These are phyloP conservation scores for Quercus parvula DNA, from an alignment of 306 rosid species.

Conservation along the genomic window DNA sequence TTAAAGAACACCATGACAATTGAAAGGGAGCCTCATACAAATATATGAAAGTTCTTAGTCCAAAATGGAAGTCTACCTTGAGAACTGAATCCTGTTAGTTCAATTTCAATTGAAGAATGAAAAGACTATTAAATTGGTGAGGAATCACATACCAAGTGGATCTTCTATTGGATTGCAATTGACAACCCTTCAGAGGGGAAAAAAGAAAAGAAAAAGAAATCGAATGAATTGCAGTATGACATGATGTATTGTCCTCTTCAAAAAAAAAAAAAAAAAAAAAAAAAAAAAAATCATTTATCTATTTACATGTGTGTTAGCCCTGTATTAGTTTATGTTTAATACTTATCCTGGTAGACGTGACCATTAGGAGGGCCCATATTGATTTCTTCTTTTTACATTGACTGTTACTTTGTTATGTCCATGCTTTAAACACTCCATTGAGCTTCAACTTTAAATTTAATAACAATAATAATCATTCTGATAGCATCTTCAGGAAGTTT, in stretches of 20 bases:
- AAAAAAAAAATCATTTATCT: neutral
- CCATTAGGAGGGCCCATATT: neutral
- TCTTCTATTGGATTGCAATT: neutral
- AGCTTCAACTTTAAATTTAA: slow-evolving; percentile 10
- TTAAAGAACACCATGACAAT: slow-evolving; percentile 1
- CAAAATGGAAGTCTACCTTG: neutral
- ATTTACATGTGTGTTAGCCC: neutral
- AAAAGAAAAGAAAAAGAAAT: neutral
- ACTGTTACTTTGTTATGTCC: slow-evolving; percentile 1
- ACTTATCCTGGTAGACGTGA: neutral
- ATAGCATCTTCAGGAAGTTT: slow-evolving; percentile 2
- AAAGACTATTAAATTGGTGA: neutral
- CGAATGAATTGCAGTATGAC: neutral
- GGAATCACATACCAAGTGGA: neutral
- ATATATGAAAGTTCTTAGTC: slow-evolving; percentile 6
- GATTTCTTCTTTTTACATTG: neutral
- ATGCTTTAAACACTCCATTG: neutral
- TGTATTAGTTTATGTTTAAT: neutral
- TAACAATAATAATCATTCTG: neutral
- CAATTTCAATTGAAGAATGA: slow-evolving; percentile 1
- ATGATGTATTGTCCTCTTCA: neutral
- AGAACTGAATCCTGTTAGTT: slow-evolving; percentile 2
- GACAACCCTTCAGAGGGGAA: neutral
- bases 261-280: no score
- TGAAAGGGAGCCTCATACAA: neutral